A percentile compares a stretch with the other conserved stretches of the same genome.
Evolutionary conservation across 176 grass and related monocot genomes (phyloP).

Genomic region (Aegilops bicornis): DNA sequence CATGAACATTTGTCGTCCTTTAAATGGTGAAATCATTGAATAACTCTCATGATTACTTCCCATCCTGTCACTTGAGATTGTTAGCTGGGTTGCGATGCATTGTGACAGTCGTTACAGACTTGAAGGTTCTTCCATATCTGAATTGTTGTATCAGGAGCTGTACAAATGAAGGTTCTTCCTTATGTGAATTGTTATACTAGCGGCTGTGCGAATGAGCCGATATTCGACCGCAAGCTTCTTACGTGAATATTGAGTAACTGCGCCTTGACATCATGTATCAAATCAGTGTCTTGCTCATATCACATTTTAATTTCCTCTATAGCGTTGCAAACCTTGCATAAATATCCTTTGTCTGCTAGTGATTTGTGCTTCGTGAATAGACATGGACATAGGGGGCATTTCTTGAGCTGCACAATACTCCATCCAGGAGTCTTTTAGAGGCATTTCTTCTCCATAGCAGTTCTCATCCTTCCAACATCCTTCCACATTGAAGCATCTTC

Average conservation of each 20-base stretch:
- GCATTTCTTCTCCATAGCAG: constrained; percentile 64
- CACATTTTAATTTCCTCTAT: constrained; percentile 71
- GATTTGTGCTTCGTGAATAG: constrained; percentile 68
- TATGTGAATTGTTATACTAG: too few relatives aligned
- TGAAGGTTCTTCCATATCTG: constrained; percentile 85
- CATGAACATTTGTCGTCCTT: constrained; percentile 76
- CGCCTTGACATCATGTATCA: constrained; percentile 58
- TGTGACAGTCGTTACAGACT: constrained; percentile 77
- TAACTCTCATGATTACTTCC: constrained; percentile 79
- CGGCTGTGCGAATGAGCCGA: constrained; percentile 57
- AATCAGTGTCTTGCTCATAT: constrained; percentile 60
- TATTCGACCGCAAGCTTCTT: constrained; percentile 86
- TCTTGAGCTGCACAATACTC: constrained; percentile 61
- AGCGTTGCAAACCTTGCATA: constrained; percentile 58
- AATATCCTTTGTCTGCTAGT: constrained; percentile 62
- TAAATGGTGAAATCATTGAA: constrained; percentile 80
- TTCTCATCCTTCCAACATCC: constrained; percentile 63
- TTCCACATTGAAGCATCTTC: constrained; percentile 68
- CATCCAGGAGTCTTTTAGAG: constrained; percentile 70
- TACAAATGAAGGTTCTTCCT: too few relatives aligned
- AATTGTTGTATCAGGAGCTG: constrained; percentile 49
- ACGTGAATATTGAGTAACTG: constrained; percentile 62
- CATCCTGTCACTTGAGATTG: constrained; percentile 59
- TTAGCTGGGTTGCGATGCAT: constrained; percentile 57
- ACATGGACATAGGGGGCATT: constrained; percentile 39